Conservation (phyloP, 306 rosid genomes). For the Lupinus albus region DNA sequence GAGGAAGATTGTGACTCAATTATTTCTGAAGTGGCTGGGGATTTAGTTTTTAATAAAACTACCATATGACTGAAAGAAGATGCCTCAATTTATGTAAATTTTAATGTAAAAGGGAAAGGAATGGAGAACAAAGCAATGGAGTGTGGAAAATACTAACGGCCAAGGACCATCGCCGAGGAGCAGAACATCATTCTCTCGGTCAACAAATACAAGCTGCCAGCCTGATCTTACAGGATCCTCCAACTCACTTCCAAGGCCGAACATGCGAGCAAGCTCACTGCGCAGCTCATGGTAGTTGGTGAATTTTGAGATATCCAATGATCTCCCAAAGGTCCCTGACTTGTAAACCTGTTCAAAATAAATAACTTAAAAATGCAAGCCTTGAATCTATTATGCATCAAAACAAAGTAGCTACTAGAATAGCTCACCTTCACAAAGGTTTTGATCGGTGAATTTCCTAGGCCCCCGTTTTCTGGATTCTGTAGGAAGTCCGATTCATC, state of each 20-base stretch:
- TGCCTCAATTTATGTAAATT: background rate
- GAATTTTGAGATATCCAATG: conserved; percentile 64
- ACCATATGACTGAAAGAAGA: conserved; percentile 5
- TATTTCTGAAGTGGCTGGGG: conserved; percentile 7
- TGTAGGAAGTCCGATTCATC: conserved; percentile 74
- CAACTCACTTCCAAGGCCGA: conserved; percentile 79
- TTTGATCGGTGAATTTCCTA: conserved; percentile 58
- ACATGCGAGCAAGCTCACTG: conserved; percentile 83
- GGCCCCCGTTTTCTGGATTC: conserved; percentile 69
- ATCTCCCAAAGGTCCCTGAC: conserved; percentile 50
- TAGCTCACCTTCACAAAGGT: conserved; percentile 89
- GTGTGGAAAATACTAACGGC: conserved; percentile 42
- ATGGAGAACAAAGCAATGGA: background rate
- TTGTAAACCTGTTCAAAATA: conserved; percentile 43
- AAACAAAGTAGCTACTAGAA: background rate
- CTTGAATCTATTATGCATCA: background rate
- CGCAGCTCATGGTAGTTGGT: conserved; percentile 85
- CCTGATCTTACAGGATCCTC: conserved; percentile 98
- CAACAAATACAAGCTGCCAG: conserved; percentile 99
- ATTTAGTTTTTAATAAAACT: conserved; percentile 6
- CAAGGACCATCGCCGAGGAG: conserved; percentile 79
- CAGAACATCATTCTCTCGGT: conserved; percentile 91
- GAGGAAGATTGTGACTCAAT: background rate
- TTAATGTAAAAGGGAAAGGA: background rate
- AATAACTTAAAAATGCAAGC: conserved; percentile 19